Conservation (phyloP, 148 eudicot genomes). For the Fagopyrum tataricum region DNA sequence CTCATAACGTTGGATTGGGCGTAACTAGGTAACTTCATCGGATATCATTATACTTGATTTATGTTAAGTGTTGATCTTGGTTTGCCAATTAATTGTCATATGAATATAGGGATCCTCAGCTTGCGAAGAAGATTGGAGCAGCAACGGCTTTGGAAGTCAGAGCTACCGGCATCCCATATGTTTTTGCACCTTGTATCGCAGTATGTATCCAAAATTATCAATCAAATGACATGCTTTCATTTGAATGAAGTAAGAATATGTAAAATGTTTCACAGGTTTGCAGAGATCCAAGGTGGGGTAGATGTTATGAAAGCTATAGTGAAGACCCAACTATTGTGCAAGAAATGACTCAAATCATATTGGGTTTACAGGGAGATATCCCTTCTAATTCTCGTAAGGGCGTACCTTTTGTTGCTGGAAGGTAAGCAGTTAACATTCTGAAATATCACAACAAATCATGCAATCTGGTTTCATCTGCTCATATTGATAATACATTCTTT, state of each 20-base stretch:
- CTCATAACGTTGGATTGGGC: constrained; percentile 79
- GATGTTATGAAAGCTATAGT: constrained; percentile 80
- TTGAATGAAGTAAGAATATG: neutral
- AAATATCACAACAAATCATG: neutral
- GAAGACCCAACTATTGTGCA: constrained; percentile 71
- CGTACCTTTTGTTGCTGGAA: constrained; percentile 58
- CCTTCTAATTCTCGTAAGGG: constrained; percentile 46
- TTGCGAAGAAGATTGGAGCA: constrained; percentile 64
- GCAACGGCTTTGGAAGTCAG: constrained; percentile 81
- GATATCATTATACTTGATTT: neutral
- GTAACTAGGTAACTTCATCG: constrained; percentile 52
- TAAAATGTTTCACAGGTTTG: constrained; percentile 41
- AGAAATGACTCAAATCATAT: constrained; percentile 61
- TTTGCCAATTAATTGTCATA: neutral
- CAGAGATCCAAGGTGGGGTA: constrained; percentile 92
- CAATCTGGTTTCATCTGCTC: neutral
- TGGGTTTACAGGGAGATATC: constrained; percentile 79
- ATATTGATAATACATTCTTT: neutral
- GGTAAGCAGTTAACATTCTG: constrained; percentile 32
- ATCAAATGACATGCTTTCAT: neutral
- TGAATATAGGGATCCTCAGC: constrained; percentile 50
- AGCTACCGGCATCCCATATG: constrained; percentile 71
- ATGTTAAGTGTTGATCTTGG: neutral
- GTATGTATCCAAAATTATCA: constrained; percentile 24
- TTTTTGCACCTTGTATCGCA: constrained; percentile 74